Evolutionary conservation across 2,329 filamentous ascomycete genomes (phyloP), one percentile per base, ranked within the genome.

Genomic region (Ceratocystis harringtonii): DNA sequence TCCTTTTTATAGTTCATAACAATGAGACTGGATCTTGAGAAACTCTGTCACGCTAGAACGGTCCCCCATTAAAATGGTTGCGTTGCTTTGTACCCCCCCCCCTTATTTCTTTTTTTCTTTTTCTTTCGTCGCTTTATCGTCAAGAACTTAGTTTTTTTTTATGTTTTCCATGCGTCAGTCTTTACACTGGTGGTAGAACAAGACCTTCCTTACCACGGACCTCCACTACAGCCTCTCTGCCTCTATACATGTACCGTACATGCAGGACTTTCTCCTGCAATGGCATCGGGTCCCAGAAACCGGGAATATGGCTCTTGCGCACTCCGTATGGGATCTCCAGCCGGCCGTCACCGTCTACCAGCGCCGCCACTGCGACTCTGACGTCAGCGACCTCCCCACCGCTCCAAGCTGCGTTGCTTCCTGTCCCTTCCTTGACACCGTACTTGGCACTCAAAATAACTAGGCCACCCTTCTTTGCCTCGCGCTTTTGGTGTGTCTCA

Each of bases 261-360:
- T 75, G 74, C 61, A 81, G 71, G 44, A 76, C 73, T 74, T 81
- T 81, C 22, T 73, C 73, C 44, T 71, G 70, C 43, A 70, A 70
- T 4, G 78, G 79, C 12, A 75, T 76, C 17, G 79, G 79, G 65
- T 81, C 79, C 77, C 79, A 81, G 70, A 81, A 81, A 1, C 79
- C 79, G 0, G 79, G 72, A 32, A 81, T 69, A 44, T 75, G 73
- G 57, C 74, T 75, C 73, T 80, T 79, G 62, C 74, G 70, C 63
- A 80, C 70, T 0, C 77, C 76, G 2, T 65, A 65, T 0, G 78
- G 77, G 44, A 79, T 77, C 3, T 70, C 65, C 12, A 80, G 67
- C 55, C 69, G 67, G 4, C 74, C 71, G 0, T 71, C 73, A 2
- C 73, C 72, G 65, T 76, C 73, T 43, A 81, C 73, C 44, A 81